Evolutionary conservation across 2,329 filamentous ascomycete genomes (phyloP).

Genomic region (Drechslera avenae): DNA sequence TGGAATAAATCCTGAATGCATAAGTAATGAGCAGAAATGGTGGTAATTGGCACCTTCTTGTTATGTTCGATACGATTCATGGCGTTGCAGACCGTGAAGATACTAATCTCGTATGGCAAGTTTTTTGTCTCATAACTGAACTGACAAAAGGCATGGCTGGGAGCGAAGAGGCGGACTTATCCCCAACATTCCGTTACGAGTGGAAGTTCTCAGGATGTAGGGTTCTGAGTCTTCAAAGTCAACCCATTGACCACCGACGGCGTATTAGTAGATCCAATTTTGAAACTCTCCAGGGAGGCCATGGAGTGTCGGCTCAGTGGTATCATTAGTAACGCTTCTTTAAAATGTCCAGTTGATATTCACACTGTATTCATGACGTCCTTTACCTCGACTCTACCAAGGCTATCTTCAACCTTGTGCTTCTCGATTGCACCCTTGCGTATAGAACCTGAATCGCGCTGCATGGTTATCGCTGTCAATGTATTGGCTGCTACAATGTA

Average conservation of each 20-base stretch:
- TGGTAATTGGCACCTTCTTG: too few relatives aligned
- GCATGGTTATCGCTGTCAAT: too few relatives aligned
- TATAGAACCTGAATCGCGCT: too few relatives aligned
- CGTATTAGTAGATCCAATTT: slow-evolving; percentile 23
- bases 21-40: too few relatives aligned
- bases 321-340: background rate
- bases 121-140: background rate
- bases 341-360: background rate
- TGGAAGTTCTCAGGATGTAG: background rate
- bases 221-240: too few relatives aligned
- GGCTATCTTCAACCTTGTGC: too few relatives aligned
- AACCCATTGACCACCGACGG: slow-evolving; percentile 3
- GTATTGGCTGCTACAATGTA: too few relatives aligned
- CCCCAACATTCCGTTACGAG: background rate
- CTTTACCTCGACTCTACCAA: background rate
- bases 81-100: background rate
- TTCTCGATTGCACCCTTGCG: too few relatives aligned
- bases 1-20: too few relatives aligned
- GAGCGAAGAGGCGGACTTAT: background rate
- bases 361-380: background rate
- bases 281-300: slow-evolving; percentile 20
- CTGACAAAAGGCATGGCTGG: background rate
- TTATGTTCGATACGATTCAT: too few relatives aligned
- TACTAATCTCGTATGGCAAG: background rate
- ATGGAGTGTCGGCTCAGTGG: slow-evolving; percentile 12